These are phyloP conservation scores for Claviceps paspali DNA, from an alignment of 2,329 filamentous ascomycete genomes.

Conservation along the genomic window DNA sequence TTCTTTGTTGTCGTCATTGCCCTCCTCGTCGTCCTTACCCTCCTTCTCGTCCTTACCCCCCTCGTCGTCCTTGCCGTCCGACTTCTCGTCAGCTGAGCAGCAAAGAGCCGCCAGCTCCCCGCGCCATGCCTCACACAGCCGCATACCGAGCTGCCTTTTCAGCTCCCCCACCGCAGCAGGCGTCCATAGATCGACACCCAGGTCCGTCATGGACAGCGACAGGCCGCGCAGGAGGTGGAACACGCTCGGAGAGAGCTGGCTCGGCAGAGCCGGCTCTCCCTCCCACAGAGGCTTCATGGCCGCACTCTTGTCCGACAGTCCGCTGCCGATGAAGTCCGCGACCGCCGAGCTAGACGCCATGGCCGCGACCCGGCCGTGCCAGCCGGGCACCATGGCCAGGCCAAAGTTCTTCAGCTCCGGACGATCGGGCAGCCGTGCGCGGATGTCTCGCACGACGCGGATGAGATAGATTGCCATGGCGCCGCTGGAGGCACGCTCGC, in stretches of 20 bases:
- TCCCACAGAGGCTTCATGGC: constrained; percentile 64
- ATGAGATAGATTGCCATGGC: constrained; percentile 50
- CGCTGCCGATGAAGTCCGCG: constrained; percentile 27
- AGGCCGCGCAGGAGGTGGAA: constrained; percentile 59
- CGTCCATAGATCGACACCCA: constrained; percentile 73
- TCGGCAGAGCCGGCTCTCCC: constrained; percentile 56
- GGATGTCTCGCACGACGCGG: constrained; percentile 59
- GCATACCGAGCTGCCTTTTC: constrained; percentile 39
- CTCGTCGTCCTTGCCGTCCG: constrained; percentile 6
- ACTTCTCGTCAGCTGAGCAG: no score
- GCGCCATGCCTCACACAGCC: constrained; percentile 35
- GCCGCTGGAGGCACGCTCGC: constrained; percentile 31
- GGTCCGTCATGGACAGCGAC: constrained; percentile 48
- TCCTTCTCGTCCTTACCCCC: constrained; percentile 7
- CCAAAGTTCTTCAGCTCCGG: constrained; percentile 40
- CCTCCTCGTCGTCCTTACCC: constrained; percentile 2
- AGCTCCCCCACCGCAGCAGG: constrained; percentile 46
- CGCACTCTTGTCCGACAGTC: constrained; percentile 31
- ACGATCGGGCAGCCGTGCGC: constrained; percentile 45
- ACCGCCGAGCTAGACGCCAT: constrained; percentile 36
- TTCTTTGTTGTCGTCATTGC: neutral
- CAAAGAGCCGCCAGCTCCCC: constrained; percentile 23
- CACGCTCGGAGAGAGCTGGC: constrained; percentile 58
- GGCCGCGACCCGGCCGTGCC: constrained; percentile 47
- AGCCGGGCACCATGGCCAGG: constrained; percentile 39